phyloP scores from a whole-genome alignment of 176 grass and related monocot species.

The Avena eriantha region DNA sequence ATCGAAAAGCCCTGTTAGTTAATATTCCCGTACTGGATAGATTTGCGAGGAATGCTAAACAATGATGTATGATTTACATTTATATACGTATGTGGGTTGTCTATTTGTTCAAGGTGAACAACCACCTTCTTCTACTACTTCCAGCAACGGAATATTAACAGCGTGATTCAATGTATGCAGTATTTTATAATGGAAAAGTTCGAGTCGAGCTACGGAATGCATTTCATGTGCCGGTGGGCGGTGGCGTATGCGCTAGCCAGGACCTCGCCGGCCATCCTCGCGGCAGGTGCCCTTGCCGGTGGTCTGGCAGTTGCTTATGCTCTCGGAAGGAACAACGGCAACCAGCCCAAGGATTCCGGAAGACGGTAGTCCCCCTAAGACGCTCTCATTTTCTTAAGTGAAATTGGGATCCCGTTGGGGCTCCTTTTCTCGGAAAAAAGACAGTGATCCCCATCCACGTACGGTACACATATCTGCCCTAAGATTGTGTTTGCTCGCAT shows the following conservation, averaged over 20 bases:
- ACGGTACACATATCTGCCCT: too few relatives aligned
- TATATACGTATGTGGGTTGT: background rate
- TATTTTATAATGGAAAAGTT: constrained; percentile 67
- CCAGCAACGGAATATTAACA: background rate
- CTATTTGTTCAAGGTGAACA: background rate
- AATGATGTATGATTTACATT: background rate
- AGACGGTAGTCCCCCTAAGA: background rate
- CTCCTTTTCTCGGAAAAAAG: background rate
- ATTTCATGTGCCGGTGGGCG: constrained; percentile 57
- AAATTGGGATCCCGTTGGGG: too few relatives aligned
- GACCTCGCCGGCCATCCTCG: constrained; percentile 41
- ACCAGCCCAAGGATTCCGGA: background rate
- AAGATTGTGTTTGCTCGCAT: background rate
- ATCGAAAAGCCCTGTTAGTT: background rate
- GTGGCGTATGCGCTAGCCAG: constrained; percentile 43
- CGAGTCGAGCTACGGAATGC: constrained; percentile 50
- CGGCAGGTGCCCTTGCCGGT: constrained; percentile 48
- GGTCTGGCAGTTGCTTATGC: constrained; percentile 50
- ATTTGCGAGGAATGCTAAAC: background rate
- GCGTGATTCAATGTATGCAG: constrained; percentile 34
- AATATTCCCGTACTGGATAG: background rate
- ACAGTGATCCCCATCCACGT: background rate
- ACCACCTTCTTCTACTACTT: background rate
- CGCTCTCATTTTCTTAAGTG: too few relatives aligned
- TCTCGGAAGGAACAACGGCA: constrained; percentile 35